These are phyloP conservation scores for Pleurostoma richardsiae DNA, from an alignment of 2,329 filamentous ascomycete genomes.

Conservation along the genomic window DNA sequence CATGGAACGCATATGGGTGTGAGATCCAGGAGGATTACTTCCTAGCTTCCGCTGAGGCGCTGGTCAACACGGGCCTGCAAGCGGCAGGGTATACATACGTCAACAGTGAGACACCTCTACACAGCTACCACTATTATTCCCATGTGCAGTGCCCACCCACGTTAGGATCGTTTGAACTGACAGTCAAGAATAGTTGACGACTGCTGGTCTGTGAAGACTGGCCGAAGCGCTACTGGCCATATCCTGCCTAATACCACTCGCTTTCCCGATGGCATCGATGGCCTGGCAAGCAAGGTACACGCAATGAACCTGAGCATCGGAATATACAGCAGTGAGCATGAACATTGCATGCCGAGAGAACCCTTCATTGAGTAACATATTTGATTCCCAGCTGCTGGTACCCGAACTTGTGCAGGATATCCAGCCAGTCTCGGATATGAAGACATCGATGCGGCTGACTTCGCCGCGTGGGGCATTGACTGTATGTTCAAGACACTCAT, in stretches of 20 bases:
- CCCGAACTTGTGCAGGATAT: constrained; percentile 3
- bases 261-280: constrained; percentile 3
- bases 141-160: too few relatives aligned
- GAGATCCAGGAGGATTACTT: constrained; percentile 2
- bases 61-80: constrained; percentile 1
- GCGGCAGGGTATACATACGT: constrained; percentile 3
- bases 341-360: not conserved
- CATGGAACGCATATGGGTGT: constrained; percentile 4
- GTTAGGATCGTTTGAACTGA: too few relatives aligned
- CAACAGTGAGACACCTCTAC: not conserved
- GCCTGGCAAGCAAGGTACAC: constrained; percentile 2
- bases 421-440: constrained; percentile 5
- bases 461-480: constrained; percentile 4
- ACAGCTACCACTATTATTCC: not conserved
- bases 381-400: not conserved
- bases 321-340: constrained; percentile 1
- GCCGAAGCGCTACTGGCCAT: not conserved
- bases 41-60: constrained; percentile 1
- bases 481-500: not conserved
- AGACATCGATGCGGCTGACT: constrained; percentile 2
- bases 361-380: not conserved
- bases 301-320: constrained; percentile 3
- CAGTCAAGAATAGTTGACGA: not conserved
- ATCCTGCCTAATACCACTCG: not conserved
- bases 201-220: constrained; percentile 3